Base-by-base conservation (phyloP, 2,329 filamentous ascomycete genomes). In the Cladophialophora bantiana region DNA sequence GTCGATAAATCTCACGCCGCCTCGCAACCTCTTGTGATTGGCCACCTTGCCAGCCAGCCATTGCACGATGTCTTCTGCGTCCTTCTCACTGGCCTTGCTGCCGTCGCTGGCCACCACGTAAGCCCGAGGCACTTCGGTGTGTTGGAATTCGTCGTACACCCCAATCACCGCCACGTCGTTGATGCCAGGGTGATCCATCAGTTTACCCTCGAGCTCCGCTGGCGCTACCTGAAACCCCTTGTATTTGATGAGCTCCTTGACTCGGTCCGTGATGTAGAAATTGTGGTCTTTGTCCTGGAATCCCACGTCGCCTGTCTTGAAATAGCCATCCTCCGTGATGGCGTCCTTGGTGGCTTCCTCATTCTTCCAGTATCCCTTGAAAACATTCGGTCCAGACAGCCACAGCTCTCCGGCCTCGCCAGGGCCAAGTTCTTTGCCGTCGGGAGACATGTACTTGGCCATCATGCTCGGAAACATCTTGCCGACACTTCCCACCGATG, bases 231-330 rank as follows among this genome's bases (percentile, higher is more conserved):
- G 82, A 54, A 83, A 73, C 0, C 82, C 83, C 70, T 83, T 83
- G 64, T 82, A 83, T 68, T 83, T 83, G 71, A 83, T 83, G 7
- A 83, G 73, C 64, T 83, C 83, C 81, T 92, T 93, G 40, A 93
- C 83, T 10, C 94, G 90, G 75, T 97, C 94, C 0, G 94, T 96
- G 76, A 97, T 94, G 81, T 89, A 97, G 74, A 96, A 92, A 75
- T 96, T 92, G 35, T 91, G 91, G 7, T 74, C 57, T 58, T 91
- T 84, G 75, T 96, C 92, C 73, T 91, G 87, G 70, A 91, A 89
- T 3, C 92, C 91, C 32, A 97, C 88, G 74, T 97, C 94, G 1
- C 94, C 94, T 0, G 94, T 97, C 78, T 90, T 94, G 84, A 96
- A 97, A 82, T 89, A 97, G 0, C 92, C 92, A 70, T 96, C 92